Conservation (phyloP, 2,329 filamentous ascomycete species). For the Aspergillus melleus region DNA sequence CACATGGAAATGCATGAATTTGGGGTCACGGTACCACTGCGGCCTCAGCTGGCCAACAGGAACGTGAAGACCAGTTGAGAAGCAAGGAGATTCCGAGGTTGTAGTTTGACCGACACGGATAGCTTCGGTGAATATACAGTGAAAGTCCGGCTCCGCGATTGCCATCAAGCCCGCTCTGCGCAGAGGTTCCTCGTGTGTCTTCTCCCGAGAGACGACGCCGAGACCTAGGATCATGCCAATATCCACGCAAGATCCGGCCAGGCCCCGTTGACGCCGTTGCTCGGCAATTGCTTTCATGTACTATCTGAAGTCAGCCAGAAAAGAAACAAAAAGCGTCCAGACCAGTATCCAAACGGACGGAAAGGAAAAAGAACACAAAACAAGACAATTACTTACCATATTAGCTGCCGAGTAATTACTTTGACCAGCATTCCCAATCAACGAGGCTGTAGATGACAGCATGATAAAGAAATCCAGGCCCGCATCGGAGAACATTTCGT, state of each 20-base stretch:
- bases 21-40: background rate
- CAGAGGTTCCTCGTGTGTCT: background rate
- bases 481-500: conserved; percentile 22
- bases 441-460: conserved; percentile 33
- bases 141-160: background rate
- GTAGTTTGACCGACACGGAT: background rate
- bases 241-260: background rate
- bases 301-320: background rate
- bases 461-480: conserved; percentile 46
- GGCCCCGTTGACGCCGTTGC: background rate
- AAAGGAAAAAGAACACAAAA: background rate
- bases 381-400: background rate
- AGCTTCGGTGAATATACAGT: background rate
- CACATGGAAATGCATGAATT: background rate
- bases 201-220: background rate
- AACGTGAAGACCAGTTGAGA: background rate
- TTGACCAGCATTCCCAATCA: background rate
- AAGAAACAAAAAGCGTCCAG: background rate
- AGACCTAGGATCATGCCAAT: background rate
- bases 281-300: background rate
- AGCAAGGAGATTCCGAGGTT: background rate
- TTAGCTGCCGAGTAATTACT: background rate
- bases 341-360: no score
- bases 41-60: background rate
- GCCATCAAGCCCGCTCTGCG: background rate